Evolutionary conservation across 2,329 filamentous ascomycete species (phyloP).

Genomic region (Lachnellula occidentalis): DNA sequence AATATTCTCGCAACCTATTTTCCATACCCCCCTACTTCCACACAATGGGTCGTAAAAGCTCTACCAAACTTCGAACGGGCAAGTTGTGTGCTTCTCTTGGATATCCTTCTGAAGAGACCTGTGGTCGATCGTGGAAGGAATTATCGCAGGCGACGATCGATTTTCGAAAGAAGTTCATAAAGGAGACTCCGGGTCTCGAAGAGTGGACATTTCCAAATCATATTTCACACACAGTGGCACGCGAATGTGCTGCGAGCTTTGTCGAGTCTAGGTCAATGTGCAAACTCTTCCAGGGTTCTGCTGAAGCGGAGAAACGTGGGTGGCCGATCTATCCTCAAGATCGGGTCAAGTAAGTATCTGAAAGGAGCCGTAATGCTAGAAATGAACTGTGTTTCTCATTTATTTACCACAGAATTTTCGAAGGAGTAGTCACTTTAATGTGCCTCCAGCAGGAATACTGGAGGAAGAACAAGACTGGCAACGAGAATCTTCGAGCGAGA

Average conservation of each 20-base stretch:
- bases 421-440: neutral
- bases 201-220: neutral
- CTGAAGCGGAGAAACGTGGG: neutral
- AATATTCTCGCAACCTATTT: no score
- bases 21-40: no score
- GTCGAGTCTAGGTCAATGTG: neutral
- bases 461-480: constrained; percentile 1
- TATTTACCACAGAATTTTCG: neutral
- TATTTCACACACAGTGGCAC: neutral
- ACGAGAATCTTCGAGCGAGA: neutral
- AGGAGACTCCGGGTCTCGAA: neutral
- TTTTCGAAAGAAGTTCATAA: no score
- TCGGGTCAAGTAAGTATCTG: neutral
- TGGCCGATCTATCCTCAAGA: constrained; percentile 5
- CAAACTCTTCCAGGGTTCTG: neutral
- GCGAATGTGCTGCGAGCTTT: neutral
- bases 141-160: no score
- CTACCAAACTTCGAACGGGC: no score
- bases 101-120: no score
- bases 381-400: neutral
- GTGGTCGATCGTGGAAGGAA: no score
- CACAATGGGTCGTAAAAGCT: no score
- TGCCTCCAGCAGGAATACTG: constrained; percentile 1
- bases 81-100: no score
- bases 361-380: neutral